Conservation (phyloP, 345 rosid species). For the Conringia planisiliqua region DNA sequence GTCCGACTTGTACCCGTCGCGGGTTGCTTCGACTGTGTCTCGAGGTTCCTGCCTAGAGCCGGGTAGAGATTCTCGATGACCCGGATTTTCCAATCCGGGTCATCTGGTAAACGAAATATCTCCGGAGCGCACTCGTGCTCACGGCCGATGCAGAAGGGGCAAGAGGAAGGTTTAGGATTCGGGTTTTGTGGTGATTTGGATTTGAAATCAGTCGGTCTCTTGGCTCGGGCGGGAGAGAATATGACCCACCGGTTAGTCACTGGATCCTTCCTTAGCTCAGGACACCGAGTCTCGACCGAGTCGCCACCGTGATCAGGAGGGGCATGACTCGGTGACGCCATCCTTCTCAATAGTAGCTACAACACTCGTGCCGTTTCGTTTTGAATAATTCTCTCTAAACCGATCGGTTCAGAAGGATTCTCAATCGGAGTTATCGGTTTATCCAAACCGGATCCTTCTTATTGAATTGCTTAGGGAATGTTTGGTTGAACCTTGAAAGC, state of each 20-base stretch:
- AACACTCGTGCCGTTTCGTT: background rate
- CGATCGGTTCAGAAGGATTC: background rate
- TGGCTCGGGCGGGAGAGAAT: constrained; percentile 71
- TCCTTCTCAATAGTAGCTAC: background rate
- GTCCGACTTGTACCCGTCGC: constrained; percentile 19
- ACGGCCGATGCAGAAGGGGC: constrained; percentile 84
- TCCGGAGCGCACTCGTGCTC: constrained; percentile 83
- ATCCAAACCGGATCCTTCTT: background rate
- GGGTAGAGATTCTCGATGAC: constrained; percentile 90
- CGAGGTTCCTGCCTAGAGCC: constrained; percentile 59
- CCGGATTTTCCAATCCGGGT: constrained; percentile 62
- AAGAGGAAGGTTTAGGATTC: constrained; percentile 30
- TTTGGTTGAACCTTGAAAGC: background rate
- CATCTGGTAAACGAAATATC: constrained; percentile 69
- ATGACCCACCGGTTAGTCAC: constrained; percentile 69
- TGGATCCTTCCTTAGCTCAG: constrained; percentile 68
- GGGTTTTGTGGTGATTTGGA: constrained; percentile 52
- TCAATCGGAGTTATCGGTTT: background rate
- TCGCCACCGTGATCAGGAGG: constrained; percentile 21
- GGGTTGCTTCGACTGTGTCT: constrained; percentile 6
- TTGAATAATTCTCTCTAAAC: background rate
- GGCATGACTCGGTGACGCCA: constrained; percentile 35
- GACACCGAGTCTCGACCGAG: constrained; percentile 33
- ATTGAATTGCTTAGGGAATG: background rate
- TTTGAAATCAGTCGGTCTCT: constrained; percentile 77